Evolutionary conservation across 139 green algal species (phyloP).

Genomic region (Chlorella sp.): DNA sequence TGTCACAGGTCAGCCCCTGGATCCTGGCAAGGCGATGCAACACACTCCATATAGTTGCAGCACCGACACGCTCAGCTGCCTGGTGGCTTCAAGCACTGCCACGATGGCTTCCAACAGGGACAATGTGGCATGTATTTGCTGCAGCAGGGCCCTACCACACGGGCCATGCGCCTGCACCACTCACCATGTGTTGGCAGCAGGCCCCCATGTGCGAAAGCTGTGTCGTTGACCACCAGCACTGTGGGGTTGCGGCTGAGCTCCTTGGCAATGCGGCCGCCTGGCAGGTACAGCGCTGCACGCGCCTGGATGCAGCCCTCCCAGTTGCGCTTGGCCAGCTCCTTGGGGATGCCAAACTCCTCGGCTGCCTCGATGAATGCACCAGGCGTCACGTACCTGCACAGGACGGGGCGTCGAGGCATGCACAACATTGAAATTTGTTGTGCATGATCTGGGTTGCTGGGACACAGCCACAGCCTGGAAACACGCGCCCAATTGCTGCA

Average conservation of each 20-base stretch:
- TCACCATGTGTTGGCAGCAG: constrained; percentile 77
- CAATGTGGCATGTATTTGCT: no score
- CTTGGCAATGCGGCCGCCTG: constrained; percentile 66
- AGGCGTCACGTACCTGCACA: constrained; percentile 73
- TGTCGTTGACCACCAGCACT: constrained; percentile 85
- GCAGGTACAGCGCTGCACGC: constrained; percentile 57
- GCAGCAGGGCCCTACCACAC: no score
- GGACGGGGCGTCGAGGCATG: neutral
- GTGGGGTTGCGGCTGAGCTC: constrained; percentile 84
- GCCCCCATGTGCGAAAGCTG: constrained; percentile 86
- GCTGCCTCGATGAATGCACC: constrained; percentile 78
- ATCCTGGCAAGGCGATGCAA: no score
- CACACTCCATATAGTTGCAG: no score
- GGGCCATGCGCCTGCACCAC: no score
- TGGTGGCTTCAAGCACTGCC: no score
- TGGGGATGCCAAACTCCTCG: constrained; percentile 52
- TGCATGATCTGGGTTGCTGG: neutral
- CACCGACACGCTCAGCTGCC: no score
- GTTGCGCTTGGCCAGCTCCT: constrained; percentile 41
- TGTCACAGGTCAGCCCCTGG: no score
- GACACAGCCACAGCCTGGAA: no score
- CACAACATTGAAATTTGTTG: neutral
- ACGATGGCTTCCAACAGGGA: no score
- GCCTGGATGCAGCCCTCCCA: constrained; percentile 31
- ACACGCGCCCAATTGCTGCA: no score